Conservation (phyloP, 805 yeast genomes). For the Yarrowia deformans region DNA sequence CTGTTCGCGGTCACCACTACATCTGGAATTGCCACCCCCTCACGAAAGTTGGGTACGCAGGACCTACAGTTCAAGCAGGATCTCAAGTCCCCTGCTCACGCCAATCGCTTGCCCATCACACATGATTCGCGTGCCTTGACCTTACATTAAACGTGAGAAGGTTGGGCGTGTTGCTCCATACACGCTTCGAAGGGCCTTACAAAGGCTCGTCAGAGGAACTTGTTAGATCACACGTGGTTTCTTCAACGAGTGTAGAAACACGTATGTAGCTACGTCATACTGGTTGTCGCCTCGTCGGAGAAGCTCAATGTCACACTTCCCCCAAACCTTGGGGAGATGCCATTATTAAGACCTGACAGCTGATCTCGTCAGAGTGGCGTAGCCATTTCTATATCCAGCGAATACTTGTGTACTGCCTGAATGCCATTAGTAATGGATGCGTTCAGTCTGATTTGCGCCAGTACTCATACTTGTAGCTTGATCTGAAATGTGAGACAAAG, state of each 20-base stretch:
- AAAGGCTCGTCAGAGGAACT: background rate
- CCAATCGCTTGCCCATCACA: background rate
- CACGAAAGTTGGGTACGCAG: too few relatives aligned
- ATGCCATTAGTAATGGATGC: background rate
- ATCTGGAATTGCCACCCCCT: too few relatives aligned
- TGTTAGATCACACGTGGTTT: background rate
- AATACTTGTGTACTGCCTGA: background rate
- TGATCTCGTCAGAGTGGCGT: background rate
- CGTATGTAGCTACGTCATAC: background rate
- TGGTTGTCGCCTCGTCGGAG: background rate
- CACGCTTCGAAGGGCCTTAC: background rate
- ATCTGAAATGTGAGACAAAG: background rate
- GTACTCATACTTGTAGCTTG: too few relatives aligned
- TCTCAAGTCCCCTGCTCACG: slow-evolving; percentile 6
- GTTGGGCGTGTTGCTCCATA: slow-evolving; percentile 17
- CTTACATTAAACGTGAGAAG: slow-evolving; percentile 19
- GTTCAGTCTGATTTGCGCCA: background rate
- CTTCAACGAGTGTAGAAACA: background rate
- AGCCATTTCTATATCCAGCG: too few relatives aligned
- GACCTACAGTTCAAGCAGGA: background rate
- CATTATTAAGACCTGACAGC: slow-evolving; percentile 1
- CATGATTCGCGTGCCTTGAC: slow-evolving; percentile 35
- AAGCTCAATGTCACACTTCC: background rate
- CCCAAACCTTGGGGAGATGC: background rate
- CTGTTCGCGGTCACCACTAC: too few relatives aligned